These are phyloP conservation scores for Gentiana macrophylla DNA, from an alignment of 257 asterid species.

Conservation along the genomic window DNA sequence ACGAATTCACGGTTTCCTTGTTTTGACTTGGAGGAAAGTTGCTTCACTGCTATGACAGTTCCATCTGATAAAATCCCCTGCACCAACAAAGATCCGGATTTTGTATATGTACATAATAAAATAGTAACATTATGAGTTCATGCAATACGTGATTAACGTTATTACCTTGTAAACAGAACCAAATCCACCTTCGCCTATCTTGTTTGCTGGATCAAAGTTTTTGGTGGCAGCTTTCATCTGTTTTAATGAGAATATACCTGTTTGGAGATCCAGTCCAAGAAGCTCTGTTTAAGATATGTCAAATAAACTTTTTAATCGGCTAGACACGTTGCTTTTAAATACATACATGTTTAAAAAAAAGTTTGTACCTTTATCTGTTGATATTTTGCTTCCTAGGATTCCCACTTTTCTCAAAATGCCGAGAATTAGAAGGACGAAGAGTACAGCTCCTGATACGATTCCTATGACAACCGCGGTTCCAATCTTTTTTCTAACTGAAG, in stretches of 20 bases:
- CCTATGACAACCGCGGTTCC: constrained; percentile 29
- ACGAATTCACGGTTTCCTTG: constrained; percentile 89
- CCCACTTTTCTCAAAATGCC: constrained; percentile 33
- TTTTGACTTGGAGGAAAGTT: constrained; percentile 80
- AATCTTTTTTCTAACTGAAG: constrained; percentile 35
- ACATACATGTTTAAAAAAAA: background rate
- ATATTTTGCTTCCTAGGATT: constrained; percentile 33
- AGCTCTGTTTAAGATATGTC: constrained; percentile 42
- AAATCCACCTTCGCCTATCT: constrained; percentile 94
- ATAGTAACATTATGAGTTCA: background rate
- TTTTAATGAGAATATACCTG: constrained; percentile 59
- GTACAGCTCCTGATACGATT: constrained; percentile 37
- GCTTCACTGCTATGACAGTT: constrained; percentile 81
- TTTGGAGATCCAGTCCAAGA: constrained; percentile 70
- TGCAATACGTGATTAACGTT: background rate
- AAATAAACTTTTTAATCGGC: background rate
- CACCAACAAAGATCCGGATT: constrained; percentile 1
- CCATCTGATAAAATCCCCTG: constrained; percentile 78
- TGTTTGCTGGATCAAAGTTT: constrained; percentile 69
- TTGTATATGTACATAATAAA: background rate
- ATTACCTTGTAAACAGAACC: constrained; percentile 85
- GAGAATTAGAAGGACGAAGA: constrained; percentile 31
- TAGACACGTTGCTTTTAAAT: background rate
- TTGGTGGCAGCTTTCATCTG: constrained; percentile 81
- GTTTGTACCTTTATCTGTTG: constrained; percentile 48